phyloP scores from a whole-genome alignment of 1,284 basidiomycete genomes.

The Cutaneotrichosporon arboriforme region DNA sequence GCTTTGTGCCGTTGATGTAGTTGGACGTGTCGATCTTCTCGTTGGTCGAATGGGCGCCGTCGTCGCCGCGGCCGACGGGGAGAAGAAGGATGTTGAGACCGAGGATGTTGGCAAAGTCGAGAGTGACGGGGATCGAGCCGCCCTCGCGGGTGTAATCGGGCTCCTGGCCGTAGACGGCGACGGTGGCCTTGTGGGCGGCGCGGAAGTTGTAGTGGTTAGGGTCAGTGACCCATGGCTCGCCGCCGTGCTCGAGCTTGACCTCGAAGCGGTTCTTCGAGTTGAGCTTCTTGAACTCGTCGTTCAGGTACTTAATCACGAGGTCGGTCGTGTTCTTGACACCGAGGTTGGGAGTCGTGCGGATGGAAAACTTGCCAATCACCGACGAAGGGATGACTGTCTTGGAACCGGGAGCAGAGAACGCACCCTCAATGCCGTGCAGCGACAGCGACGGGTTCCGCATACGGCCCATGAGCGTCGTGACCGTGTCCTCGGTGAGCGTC shows the following conservation, averaged over 20 bases:
- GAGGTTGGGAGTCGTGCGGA: slow-evolving; percentile 80
- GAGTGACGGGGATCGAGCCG: slow-evolving; percentile 87
- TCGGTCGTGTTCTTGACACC: slow-evolving; percentile 65
- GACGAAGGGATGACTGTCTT: slow-evolving; percentile 95
- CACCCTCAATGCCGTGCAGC: slow-evolving; percentile 94
- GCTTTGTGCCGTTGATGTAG: slow-evolving; percentile 74
- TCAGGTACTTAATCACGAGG: slow-evolving; percentile 65
- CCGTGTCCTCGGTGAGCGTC: slow-evolving; percentile 74
- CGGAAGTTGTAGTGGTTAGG: slow-evolving; percentile 84
- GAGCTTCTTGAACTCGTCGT: slow-evolving; percentile 75
- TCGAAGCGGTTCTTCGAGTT: slow-evolving; percentile 71
- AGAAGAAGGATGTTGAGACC: slow-evolving; percentile 67
- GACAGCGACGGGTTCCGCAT: slow-evolving; percentile 72
- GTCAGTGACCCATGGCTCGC: slow-evolving; percentile 74
- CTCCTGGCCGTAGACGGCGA: slow-evolving; percentile 72
- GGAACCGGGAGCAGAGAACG: slow-evolving; percentile 75
- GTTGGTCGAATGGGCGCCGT: slow-evolving; percentile 79
- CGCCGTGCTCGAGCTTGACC: slow-evolving; percentile 69
- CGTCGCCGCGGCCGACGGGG: slow-evolving; percentile 89
- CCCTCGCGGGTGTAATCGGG: slow-evolving; percentile 92
- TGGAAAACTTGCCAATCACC: slow-evolving; percentile 85
- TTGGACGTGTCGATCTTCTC: slow-evolving; percentile 93
- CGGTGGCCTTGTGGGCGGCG: slow-evolving; percentile 69
- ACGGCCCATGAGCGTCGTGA: slow-evolving; percentile 55
- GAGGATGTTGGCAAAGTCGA: slow-evolving; percentile 88